phyloP scores from a whole-genome alignment of 2,329 filamentous ascomycete genomes.

The Trichoderma sp. region DNA sequence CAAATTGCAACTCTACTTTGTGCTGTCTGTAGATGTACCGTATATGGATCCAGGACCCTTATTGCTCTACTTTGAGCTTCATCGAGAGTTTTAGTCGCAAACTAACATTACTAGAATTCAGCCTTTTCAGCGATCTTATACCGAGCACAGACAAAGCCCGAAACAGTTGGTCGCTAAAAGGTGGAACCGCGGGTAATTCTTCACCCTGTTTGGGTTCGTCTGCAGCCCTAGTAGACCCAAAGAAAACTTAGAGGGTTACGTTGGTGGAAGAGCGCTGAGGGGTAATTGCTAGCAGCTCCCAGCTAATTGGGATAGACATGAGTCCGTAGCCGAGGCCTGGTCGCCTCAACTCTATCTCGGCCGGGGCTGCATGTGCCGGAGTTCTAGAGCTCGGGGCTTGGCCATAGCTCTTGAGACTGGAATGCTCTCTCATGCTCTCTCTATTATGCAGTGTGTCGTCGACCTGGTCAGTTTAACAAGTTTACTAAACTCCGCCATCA shows the following conservation, averaged over 20 bases:
- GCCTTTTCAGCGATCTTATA: not conserved
- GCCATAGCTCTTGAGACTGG: not conserved
- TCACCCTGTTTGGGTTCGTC: not conserved
- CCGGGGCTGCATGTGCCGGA: not conserved
- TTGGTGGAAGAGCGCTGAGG: not conserved
- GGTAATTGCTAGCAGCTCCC: not conserved
- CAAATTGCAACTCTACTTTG: not conserved
- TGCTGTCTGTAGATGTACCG: not conserved
- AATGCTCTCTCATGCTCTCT: not conserved
- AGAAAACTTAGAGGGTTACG: not conserved
- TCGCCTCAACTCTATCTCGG: not conserved
- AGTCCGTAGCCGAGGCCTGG: not conserved
- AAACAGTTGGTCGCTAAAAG: not conserved
- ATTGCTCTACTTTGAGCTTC: not conserved
- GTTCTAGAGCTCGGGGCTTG: not conserved
- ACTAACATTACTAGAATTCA: not conserved
- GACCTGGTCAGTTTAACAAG: not conserved
- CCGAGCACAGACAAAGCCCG: not conserved
- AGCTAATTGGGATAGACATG: constrained; percentile 7
- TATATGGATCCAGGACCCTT: not conserved
- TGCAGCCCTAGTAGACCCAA: not conserved
- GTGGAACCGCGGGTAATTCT: not conserved
- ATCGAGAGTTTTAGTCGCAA: not conserved
- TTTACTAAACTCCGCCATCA: not conserved
- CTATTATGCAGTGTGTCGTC: not conserved